phyloP scores from a whole-genome alignment of 495 filamentous ascomycete species.

The Annulohypoxylon stygium region DNA sequence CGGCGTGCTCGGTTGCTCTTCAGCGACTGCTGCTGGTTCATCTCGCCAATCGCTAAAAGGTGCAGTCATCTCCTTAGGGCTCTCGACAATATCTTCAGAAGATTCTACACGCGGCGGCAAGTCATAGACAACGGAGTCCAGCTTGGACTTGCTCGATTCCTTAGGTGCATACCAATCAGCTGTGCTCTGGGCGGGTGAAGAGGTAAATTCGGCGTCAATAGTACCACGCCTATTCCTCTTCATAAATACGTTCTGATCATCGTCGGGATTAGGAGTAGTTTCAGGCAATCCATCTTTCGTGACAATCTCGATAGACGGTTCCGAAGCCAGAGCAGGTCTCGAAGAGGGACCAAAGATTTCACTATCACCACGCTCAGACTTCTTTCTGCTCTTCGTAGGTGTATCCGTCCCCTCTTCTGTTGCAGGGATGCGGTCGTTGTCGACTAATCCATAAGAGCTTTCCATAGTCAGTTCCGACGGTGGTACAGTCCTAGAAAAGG shows the following conservation, averaged over 20 bases:
- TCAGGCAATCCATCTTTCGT: conserved; percentile 16
- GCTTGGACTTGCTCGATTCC: conserved; percentile 26
- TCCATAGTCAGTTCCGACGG: conserved; percentile 49
- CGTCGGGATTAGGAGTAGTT: conserved; percentile 16
- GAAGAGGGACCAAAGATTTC: conserved; percentile 42
- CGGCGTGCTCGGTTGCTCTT: conserved; percentile 37
- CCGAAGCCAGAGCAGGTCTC: conserved; percentile 29
- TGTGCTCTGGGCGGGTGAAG: neutral
- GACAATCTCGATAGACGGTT: conserved; percentile 27
- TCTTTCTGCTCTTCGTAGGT: conserved; percentile 49
- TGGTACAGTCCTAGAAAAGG: conserved; percentile 38
- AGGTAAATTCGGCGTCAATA: conserved; percentile 30
- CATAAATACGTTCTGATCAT: conserved; percentile 11
- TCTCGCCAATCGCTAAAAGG: conserved; percentile 27
- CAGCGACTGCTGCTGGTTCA: conserved; percentile 21
- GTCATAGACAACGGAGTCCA: conserved; percentile 45
- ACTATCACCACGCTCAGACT: conserved; percentile 49
- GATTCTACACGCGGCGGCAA: conserved; percentile 43
- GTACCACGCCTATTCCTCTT: conserved; percentile 26
- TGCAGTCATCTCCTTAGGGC: conserved; percentile 35
- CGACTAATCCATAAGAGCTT: conserved; percentile 47
- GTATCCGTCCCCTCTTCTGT: conserved; percentile 52
- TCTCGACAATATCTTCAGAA: conserved; percentile 30
- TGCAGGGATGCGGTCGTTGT: conserved; percentile 40
- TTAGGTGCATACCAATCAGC: conserved; percentile 24